Evolutionary conservation across 179 eudicot species (phyloP).

Genomic region (Spinacia oleracea): DNA sequence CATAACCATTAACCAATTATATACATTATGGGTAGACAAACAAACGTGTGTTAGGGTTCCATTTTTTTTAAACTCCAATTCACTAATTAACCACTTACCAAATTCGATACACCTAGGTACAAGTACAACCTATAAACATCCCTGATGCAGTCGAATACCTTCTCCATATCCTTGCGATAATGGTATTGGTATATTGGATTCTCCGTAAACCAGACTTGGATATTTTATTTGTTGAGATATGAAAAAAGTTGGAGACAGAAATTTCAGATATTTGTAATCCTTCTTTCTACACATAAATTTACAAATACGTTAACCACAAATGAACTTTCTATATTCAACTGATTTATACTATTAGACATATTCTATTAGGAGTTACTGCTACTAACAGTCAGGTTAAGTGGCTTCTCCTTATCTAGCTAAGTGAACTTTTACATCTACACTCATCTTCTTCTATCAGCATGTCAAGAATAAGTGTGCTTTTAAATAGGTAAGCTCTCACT

Average conservation of each 20-base stretch:
- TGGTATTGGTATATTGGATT: not conserved
- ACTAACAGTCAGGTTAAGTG: slow-evolving; percentile 12
- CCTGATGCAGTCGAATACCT: too few species aligned
- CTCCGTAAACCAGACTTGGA: too few species aligned
- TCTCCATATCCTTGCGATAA: not conserved
- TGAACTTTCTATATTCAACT: slow-evolving; percentile 9
- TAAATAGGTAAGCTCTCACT: slow-evolving; percentile 24
- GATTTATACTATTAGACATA: slow-evolving; percentile 18
- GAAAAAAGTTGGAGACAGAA: not conserved
- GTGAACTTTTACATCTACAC: slow-evolving; percentile 25
- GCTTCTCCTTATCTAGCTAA: slow-evolving; percentile 15
- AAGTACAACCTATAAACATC: too few species aligned
- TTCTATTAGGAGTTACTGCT: slow-evolving; percentile 8
- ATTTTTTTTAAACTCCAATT: too few species aligned
- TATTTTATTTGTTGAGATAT: not conserved
- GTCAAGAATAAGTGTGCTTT: slow-evolving; percentile 21
- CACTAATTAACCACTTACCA: too few species aligned
- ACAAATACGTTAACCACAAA: slow-evolving; percentile 13
- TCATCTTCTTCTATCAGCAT: slow-evolving; percentile 15
- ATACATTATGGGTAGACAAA: too few species aligned
- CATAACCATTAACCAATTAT: too few species aligned
- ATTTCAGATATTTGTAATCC: not conserved
- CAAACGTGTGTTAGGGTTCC: too few species aligned
- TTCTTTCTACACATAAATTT: slow-evolving; percentile 7
- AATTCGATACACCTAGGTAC: too few species aligned